phyloP scores from a whole-genome alignment of 306 rosid genomes.

The Sindora glabra region DNA sequence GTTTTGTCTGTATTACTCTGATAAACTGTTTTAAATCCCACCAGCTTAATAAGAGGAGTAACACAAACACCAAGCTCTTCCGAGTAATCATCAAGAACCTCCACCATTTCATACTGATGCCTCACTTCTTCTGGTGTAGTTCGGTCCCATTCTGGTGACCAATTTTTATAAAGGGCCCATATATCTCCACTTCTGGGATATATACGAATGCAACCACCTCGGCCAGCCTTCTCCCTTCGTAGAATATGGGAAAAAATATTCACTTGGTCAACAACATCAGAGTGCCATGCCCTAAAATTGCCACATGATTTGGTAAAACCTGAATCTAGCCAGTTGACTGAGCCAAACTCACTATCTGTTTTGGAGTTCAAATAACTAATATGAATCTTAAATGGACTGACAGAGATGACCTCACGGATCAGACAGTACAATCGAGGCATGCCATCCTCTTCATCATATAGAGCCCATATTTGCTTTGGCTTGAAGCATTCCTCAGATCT shows the following conservation, averaged over 20 bases:
- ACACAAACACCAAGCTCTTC: conserved; percentile 88
- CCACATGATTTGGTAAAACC: conserved; percentile 98
- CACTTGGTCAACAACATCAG: conserved; percentile 79
- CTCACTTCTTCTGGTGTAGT: conserved; percentile 81
- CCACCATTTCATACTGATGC: conserved; percentile 96
- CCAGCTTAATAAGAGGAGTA: conserved; percentile 69
- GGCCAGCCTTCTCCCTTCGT: conserved; percentile 65
- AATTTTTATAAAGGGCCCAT: conserved; percentile 89
- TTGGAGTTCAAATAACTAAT: conserved; percentile 84
- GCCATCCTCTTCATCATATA: conserved; percentile 96
- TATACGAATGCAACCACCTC: conserved; percentile 89
- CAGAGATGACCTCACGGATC: conserved; percentile 79
- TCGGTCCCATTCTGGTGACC: conserved; percentile 83
- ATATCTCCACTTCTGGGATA: conserved; percentile 81
- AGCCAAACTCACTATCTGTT: conserved; percentile 83
- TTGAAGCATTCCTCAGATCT: conserved; percentile 89
- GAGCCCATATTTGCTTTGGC: conserved; percentile 98
- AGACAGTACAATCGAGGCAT: conserved; percentile 99
- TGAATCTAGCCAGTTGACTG: conserved; percentile 72
- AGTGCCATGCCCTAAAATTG: conserved; percentile 73
- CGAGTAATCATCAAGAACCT: conserved; percentile 81
- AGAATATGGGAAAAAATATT: conserved; percentile 89
- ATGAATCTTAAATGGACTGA: conserved; percentile 75
- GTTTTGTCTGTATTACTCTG: conserved; percentile 49
- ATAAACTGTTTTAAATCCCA: conserved; percentile 89